Percentiles rank a stretch among this genome's conserved stretches.
phyloP scores from a whole-genome alignment of 192 early-diverging fungal species.

The Backusella circina region DNA sequence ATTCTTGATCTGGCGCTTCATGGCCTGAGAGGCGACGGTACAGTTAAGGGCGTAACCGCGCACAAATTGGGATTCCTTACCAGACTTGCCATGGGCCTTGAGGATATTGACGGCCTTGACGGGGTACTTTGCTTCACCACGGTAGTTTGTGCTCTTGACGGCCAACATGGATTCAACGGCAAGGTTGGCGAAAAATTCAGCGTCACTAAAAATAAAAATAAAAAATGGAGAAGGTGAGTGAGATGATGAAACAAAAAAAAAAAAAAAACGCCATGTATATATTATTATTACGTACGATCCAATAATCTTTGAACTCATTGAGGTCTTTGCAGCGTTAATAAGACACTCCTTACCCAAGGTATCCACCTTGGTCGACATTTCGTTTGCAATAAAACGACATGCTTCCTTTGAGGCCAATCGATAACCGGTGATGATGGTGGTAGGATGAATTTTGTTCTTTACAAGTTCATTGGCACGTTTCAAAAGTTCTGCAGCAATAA shows the following conservation, averaged over 20 bases:
- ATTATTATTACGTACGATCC: slow-evolving; percentile 69
- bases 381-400: slow-evolving; percentile 96
- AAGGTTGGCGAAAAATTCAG: slow-evolving; percentile 95
- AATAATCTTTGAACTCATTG: slow-evolving; percentile 97
- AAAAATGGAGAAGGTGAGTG: background rate
- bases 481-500: slow-evolving; percentile 97
- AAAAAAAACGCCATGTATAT: background rate
- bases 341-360: slow-evolving; percentile 88
- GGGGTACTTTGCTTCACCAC: slow-evolving; percentile 89
- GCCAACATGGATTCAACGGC: slow-evolving; percentile 91
- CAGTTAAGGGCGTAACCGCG: slow-evolving; percentile 98
- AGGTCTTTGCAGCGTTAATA: slow-evolving; percentile 96
- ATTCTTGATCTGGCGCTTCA: slow-evolving; percentile 81
- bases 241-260: background rate
- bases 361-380: slow-evolving; percentile 95
- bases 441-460: slow-evolving; percentile 99
- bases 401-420: slow-evolving; percentile 95
- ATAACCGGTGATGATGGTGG: slow-evolving; percentile 98
- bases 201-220: slow-evolving; percentile 56
- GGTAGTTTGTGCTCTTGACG: slow-evolving; percentile 81
- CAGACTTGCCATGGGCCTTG: slow-evolving; percentile 95
- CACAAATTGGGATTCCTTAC: slow-evolving; percentile 82
- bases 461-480: slow-evolving; percentile 95
- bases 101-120: slow-evolving; percentile 97
- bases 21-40: slow-evolving; percentile 94